Base-by-base conservation (phyloP, 805 yeast genomes). In the Monosporozyma aerobia region DNA sequence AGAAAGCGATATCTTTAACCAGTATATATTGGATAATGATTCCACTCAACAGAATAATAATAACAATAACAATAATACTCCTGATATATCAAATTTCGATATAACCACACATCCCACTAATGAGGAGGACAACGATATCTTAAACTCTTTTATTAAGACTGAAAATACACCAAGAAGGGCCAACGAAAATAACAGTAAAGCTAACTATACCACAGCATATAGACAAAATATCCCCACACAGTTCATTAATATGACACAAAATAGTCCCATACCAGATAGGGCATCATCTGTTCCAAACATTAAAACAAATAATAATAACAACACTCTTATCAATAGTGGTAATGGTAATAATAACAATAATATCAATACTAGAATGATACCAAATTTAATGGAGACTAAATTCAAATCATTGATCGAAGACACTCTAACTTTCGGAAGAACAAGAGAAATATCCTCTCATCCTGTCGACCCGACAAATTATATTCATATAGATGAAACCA, bases 391-490 rank as follows among this genome's bases (percentile, higher is more conserved):
- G 14, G 35, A 39, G 14, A 29, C 39, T 13, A 49, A 49, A 19
- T 46, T 49, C 32, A 46, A 52, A 41, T n/a, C 44, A 11, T 45
- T 56, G 13, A 48, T 56, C 2, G 54, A 53, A 11, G 52, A 53
- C 19, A 56, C 57, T 0, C 46, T 58, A 3, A 48, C 52, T 1
- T 58, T 58, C 39, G 61, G 61, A 19, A 48, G 60, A 49, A 49
- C 25, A 1, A 44, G 45, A 3, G 49, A 55, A 22, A 37, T 52
- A 10, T 29, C 19, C 14, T 27, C 53, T 5, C 10, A 13, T 7
- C 22, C 13, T 3, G 23, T 46, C 14, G 48, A 51, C 39, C 32
- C 49, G 2, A 11, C 25, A 41, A 39, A 41, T 3, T 47, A 23
- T 30, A 13, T 30, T 27, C 16, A 22, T 13, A n/a, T 47, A 10